Conservation (phyloP, 2,329 filamentous ascomycete genomes). For the Fusarium globosum region DNA sequence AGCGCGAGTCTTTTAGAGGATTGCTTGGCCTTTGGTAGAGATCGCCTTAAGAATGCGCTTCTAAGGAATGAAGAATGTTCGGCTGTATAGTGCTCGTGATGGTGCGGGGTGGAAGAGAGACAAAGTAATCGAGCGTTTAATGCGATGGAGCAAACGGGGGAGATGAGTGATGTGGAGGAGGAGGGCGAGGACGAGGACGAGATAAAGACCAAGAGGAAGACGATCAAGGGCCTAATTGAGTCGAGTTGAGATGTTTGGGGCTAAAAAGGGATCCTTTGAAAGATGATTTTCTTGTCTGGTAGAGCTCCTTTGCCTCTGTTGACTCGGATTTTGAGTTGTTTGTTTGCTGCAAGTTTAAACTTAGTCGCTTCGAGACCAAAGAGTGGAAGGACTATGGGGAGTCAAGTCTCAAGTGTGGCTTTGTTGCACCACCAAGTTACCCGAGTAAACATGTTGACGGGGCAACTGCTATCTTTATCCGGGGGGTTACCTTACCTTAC, state of each 20-base stretch:
- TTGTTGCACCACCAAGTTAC: constrained; percentile 45
- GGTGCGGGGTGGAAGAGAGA: constrained; percentile 35
- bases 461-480: constrained; percentile 45
- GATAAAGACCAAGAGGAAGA: constrained; percentile 4
- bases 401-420: constrained; percentile 41
- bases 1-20: constrained; percentile 35
- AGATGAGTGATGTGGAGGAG: constrained; percentile 4
- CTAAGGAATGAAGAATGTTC: constrained; percentile 6
- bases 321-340: constrained; percentile 18
- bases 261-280: constrained; percentile 9
- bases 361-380: constrained; percentile 22
- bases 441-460: constrained; percentile 50
- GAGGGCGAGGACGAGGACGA: constrained; percentile 1
- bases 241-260: constrained; percentile 16
- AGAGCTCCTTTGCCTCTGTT: constrained; percentile 1
- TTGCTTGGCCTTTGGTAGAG: constrained; percentile 13
- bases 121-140: constrained; percentile 21
- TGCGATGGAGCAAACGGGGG: constrained; percentile 24
- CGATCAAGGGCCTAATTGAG: neutral
- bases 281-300: constrained; percentile 3
- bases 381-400: constrained; percentile 38
- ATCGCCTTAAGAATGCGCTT: constrained; percentile 10
- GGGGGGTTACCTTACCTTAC: constrained; percentile 8
- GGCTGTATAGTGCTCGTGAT: constrained; percentile 13
- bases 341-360: constrained; percentile 37